Conservation (phyloP, 495 filamentous ascomycete genomes). For the Penicillium antarcticum region DNA sequence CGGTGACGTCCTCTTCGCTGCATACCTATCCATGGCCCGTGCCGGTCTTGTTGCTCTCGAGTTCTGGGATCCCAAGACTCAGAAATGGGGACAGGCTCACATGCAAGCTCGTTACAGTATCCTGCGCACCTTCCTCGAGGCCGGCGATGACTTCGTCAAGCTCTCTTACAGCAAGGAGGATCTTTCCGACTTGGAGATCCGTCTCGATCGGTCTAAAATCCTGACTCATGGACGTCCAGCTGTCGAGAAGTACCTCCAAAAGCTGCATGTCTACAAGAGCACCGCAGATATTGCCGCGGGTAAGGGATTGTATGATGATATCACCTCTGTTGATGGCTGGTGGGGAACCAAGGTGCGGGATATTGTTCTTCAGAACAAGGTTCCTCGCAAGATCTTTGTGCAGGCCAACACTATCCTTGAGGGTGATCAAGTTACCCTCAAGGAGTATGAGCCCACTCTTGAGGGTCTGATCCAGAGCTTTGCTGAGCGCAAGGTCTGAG, state of each 20-base stretch:
- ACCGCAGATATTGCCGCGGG: slow-evolving; percentile 80
- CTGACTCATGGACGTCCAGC: slow-evolving; percentile 64
- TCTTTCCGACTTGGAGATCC: slow-evolving; percentile 75
- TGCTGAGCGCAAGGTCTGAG: slow-evolving; percentile 64
- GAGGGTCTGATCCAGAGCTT: slow-evolving; percentile 91
- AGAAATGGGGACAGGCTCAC: slow-evolving; percentile 93
- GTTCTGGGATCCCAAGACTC: slow-evolving; percentile 79
- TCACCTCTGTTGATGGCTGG: slow-evolving; percentile 78
- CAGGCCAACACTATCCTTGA: slow-evolving; percentile 83
- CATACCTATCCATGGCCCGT: slow-evolving; percentile 89
- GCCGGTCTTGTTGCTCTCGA: slow-evolving; percentile 83
- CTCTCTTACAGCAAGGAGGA: slow-evolving; percentile 72
- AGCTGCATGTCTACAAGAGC: slow-evolving; percentile 88
- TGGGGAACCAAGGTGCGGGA: slow-evolving; percentile 74
- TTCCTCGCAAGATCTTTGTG: slow-evolving; percentile 93
- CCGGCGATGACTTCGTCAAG: slow-evolving; percentile 77
- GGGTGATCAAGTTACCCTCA: slow-evolving; percentile 71
- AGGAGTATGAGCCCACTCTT: slow-evolving; percentile 83
- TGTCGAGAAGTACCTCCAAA: slow-evolving; percentile 84
- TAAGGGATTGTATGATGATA: slow-evolving; percentile 71
- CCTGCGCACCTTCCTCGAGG: slow-evolving; percentile 79
- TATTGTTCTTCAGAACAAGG: slow-evolving; percentile 79
- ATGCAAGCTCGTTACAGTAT: slow-evolving; percentile 95
- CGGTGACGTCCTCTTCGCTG: slow-evolving; percentile 78
- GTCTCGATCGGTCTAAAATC: slow-evolving; percentile 81